Evolutionary conservation across 352 stramenopile genomes (phyloP).

Genomic region (Blastocystis sp.): DNA sequence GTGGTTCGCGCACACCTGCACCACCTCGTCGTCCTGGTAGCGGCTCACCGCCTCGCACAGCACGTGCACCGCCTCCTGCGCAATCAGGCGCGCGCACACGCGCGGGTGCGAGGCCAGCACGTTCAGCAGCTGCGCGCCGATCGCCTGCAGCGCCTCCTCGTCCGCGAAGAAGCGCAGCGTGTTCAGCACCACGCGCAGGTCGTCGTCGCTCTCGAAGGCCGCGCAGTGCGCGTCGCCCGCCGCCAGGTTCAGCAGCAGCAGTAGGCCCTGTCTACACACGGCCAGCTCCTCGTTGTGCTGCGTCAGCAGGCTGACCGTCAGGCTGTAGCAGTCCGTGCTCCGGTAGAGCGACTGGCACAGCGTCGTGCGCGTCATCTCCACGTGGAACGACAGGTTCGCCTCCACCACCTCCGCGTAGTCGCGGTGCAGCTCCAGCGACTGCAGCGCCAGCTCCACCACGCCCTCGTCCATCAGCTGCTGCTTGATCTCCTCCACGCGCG

Average conservation of each 20-base stretch:
- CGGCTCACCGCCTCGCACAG: conserved; percentile 20
- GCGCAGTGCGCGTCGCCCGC: background rate
- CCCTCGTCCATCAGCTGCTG: conserved; percentile 12
- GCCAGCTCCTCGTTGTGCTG: background rate
- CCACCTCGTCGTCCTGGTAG: background rate
- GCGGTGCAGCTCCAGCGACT: background rate
- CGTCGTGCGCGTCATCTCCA: conserved; percentile 32
- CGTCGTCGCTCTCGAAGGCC: conserved; percentile 25
- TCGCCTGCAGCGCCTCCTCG: conserved; percentile 31
- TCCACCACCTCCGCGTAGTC: background rate
- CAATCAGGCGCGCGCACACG: conserved; percentile 27
- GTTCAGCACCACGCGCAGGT: conserved; percentile 29
- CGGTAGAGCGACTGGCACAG: conserved; percentile 29
- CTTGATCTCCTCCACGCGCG: conserved; percentile 24
- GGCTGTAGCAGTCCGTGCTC: conserved; percentile 19
- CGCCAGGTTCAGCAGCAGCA: conserved; percentile 57
- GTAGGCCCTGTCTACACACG: conserved; percentile 19
- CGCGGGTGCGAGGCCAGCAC: background rate
- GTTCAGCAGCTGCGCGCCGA: conserved; percentile 24
- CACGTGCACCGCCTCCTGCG: conserved; percentile 45
- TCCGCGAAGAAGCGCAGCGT: conserved; percentile 5
- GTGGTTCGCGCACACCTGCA: conserved; percentile 46
- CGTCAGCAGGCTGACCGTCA: conserved; percentile 21
- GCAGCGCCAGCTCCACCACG: conserved; percentile 37
- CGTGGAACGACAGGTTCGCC: conserved; percentile 57